Percentiles rank a stretch among this genome's conserved stretches.
These are phyloP conservation scores for Tremellales sp. DNA, from an alignment of 1,284 basidiomycete genomes.

Conservation along the genomic window DNA sequence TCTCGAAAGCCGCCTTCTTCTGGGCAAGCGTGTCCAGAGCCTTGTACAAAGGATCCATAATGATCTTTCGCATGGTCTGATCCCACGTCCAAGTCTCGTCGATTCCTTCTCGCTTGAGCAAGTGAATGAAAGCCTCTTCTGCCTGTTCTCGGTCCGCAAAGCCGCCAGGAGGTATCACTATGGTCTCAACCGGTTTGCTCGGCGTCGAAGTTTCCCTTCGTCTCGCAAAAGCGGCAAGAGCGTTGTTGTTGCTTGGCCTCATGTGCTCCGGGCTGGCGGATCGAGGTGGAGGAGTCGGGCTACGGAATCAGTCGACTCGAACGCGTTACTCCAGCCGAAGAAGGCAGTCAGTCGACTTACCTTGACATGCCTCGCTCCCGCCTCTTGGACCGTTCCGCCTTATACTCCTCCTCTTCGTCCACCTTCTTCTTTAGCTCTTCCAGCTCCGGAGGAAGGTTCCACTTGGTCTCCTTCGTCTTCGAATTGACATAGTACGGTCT, in stretches of 20 bases:
- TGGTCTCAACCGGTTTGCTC: conserved; percentile 7
- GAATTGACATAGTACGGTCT: conserved; percentile 88
- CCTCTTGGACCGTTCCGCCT: conserved; percentile 14
- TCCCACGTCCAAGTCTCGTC: conserved; percentile 97
- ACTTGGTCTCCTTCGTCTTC: conserved; percentile 54
- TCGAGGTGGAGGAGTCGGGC: conserved; percentile 16
- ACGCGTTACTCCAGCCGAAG: neutral
- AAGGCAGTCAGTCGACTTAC: conserved; percentile 14
- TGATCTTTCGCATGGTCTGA: conserved; percentile 92
- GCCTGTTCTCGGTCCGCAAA: conserved; percentile 82
- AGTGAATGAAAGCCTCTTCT: conserved; percentile 86
- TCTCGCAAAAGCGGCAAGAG: conserved; percentile 8
- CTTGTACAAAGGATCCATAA: conserved; percentile 97
- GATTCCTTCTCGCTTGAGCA: conserved; percentile 81
- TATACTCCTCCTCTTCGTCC: conserved; percentile 61
- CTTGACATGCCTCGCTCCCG: conserved; percentile 20
- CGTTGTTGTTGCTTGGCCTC: conserved; percentile 12
- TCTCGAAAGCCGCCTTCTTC: conserved; percentile 89
- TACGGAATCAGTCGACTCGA: conserved; percentile 3
- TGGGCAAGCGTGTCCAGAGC: conserved; percentile 88
- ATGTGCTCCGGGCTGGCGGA: conserved; percentile 17
- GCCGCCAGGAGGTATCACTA: conserved; percentile 76
- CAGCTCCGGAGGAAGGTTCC: conserved; percentile 90
- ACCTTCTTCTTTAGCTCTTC: conserved; percentile 72
- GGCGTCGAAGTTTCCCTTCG: conserved; percentile 1